A percentile compares a stretch with the other conserved stretches of the same genome.
Conservation (phyloP, 352 stramenopile genomes). For the Globisporangium mamillatum region DNA sequence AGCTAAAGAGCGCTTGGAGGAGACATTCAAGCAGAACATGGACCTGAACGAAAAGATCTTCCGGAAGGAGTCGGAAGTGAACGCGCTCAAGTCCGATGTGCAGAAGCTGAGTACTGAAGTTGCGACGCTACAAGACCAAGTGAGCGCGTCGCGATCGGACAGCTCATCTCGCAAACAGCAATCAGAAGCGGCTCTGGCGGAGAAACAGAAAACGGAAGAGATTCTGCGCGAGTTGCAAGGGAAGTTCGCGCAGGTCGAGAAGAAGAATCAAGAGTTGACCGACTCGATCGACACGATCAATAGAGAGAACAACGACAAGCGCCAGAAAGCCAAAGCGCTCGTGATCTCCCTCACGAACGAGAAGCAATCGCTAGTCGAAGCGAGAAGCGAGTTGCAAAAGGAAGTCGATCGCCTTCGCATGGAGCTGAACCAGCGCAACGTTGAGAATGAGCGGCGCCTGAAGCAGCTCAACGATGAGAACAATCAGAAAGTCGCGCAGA, state of each 20-base stretch:
- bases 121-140: slow-evolving; percentile 34
- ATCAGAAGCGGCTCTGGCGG: slow-evolving; percentile 33
- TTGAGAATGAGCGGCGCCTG: slow-evolving; percentile 61
- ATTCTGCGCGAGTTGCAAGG: slow-evolving; percentile 31
- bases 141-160: slow-evolving; percentile 40
- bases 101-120: slow-evolving; percentile 43
- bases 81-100: slow-evolving; percentile 40
- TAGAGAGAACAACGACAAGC: slow-evolving; percentile 63
- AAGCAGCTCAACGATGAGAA: slow-evolving; percentile 63
- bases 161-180: slow-evolving; percentile 42
- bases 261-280: slow-evolving; percentile 53
- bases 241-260: slow-evolving; percentile 43
- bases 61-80: slow-evolving; percentile 50
- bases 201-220: slow-evolving; percentile 48
- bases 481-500: slow-evolving; percentile 46
- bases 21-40: slow-evolving; percentile 52
- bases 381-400: slow-evolving; percentile 47
- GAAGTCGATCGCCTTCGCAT: slow-evolving; percentile 72
- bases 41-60: slow-evolving; percentile 52
- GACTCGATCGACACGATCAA: slow-evolving; percentile 38
- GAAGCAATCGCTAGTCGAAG: slow-evolving; percentile 51
- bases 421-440: slow-evolving; percentile 75
- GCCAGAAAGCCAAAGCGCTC: slow-evolving; percentile 67
- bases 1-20: slow-evolving; percentile 38
- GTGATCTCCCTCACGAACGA: slow-evolving; percentile 64